phyloP scores from a whole-genome alignment of 805 yeast species.

The Saccharomycopsis schoenii region DNA sequence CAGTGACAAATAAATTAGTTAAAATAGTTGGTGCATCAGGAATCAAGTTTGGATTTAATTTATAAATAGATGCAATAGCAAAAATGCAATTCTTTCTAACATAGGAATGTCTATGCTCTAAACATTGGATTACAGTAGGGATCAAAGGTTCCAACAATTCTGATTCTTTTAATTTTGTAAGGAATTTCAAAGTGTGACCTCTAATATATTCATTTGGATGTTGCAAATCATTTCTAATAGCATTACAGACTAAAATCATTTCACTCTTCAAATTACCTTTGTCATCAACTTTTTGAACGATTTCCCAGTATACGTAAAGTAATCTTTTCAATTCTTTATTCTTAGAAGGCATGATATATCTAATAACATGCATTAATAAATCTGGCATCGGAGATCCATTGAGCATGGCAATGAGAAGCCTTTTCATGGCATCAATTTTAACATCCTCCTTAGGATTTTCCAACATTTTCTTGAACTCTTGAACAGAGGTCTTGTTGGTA shows the following conservation, averaged over 20 bases:
- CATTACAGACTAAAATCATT: slow-evolving; percentile 97
- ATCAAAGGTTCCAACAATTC: slow-evolving; percentile 93
- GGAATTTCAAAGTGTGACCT: slow-evolving; percentile 88
- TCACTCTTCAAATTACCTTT: slow-evolving; percentile 94
- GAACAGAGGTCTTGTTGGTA: slow-evolving; percentile 48
- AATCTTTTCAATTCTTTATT: slow-evolving; percentile 86
- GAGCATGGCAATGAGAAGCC: slow-evolving; percentile 73
- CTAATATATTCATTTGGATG: slow-evolving; percentile 97
- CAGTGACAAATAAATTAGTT: slow-evolving; percentile 61
- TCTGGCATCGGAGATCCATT: slow-evolving; percentile 92
- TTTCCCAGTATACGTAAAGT: slow-evolving; percentile 94
- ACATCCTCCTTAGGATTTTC: slow-evolving; percentile 87
- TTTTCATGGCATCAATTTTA: slow-evolving; percentile 84
- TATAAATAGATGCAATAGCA: slow-evolving; percentile 74
- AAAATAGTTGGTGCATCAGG: slow-evolving; percentile 95
- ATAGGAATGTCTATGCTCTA: slow-evolving; percentile 95
- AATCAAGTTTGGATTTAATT: slow-evolving; percentile 74
- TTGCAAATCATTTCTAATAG: slow-evolving; percentile 92
- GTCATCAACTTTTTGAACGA: slow-evolving; percentile 81
- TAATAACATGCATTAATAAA: slow-evolving; percentile 89
- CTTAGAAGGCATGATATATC: slow-evolving; percentile 94
- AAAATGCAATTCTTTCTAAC: slow-evolving; percentile 95
- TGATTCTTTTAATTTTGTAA: slow-evolving; percentile 83
- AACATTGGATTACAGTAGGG: slow-evolving; percentile 81
- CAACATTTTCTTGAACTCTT: slow-evolving; percentile 65